Base-by-base conservation (phyloP, 805 yeast species). In the Pichia deserticola region DNA sequence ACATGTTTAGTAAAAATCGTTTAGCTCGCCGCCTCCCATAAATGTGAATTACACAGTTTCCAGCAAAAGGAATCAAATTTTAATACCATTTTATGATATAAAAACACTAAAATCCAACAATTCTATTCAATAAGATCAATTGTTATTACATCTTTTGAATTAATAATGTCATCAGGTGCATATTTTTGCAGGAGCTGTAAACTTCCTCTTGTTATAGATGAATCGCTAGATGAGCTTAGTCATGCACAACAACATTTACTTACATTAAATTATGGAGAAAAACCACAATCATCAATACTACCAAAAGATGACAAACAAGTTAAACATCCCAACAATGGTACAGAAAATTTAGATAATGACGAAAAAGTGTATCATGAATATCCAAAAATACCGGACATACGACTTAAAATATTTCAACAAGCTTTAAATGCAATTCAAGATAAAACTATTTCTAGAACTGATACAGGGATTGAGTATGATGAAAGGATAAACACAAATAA, bases 141-240 rank as follows among this genome's bases (percentile, higher is more conserved):
- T 20, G 20, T 20, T 20, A 20, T 3, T 3, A 2, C 20, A 20
- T 20, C 20, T 20, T 3, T 3, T 20, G 8, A 40, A n/a, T 20
- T 7, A 30, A 30, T 9, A 2, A 43, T 43, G 45, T 8, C 30
- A 6, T 43, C 45, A 9, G 40, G 32, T 10, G n/a, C 28, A 34
- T 40, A 29, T 29, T 66, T 66, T 38, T 85, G 93, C 64, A 86
- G 79, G 59, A 67, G 79, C 56, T 85, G 92, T 63, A 73, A 77
- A 51, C 69, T 77, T 25, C 84, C 86, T 1, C 60, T 85, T 34
- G 60, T 63, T 11, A 65, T 83, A 5, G 86, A 84, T 60, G 73
- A 73, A 11, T 76, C 88, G 0, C 61, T 85, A 12, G 62, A 68
- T 25, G 75, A 74, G 34, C 61, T 83, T 29, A 74, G 78, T 44